These are phyloP conservation scores for Rhizomucor miehei DNA, from an alignment of 371 early-diverging fungal genomes.

Conservation along the genomic window DNA sequence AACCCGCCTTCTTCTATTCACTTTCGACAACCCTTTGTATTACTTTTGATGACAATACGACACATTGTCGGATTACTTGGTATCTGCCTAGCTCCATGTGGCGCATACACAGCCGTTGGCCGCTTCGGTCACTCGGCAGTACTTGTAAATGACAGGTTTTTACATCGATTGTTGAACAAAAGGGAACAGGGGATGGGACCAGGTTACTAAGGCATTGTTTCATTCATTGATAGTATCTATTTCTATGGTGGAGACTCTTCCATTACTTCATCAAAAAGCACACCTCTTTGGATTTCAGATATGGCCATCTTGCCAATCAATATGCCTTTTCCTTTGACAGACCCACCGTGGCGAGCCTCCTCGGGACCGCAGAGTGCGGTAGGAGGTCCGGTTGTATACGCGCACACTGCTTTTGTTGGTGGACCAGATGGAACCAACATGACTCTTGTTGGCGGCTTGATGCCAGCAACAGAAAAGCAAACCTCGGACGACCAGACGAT, in stretches of 20 bases:
- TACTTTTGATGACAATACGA: too few relatives aligned
- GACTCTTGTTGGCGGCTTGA: conserved; percentile 39
- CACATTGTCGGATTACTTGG: too few relatives aligned
- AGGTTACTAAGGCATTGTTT: too few relatives aligned
- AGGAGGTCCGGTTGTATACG: conserved; percentile 38
- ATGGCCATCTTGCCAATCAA: conserved; percentile 34
- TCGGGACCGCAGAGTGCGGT: conserved; percentile 36
- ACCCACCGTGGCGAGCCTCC: conserved; percentile 37
- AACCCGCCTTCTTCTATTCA: too few relatives aligned
- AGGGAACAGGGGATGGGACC: not conserved
- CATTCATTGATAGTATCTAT: conserved; percentile 20
- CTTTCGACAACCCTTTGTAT: too few relatives aligned
- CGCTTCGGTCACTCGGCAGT: conserved; percentile 29
- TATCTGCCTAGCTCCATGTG: too few relatives aligned
- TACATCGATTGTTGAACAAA: not conserved
- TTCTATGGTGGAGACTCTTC: conserved; percentile 45
- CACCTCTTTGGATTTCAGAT: conserved; percentile 36
- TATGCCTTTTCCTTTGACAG: conserved; percentile 22
- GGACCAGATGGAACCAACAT: conserved; percentile 25
- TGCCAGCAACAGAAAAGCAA: conserved; percentile 15
- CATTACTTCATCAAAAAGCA: conserved; percentile 19
- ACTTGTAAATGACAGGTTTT: conserved; percentile 22
- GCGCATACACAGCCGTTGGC: conserved; percentile 17
- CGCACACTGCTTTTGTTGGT: conserved; percentile 36
- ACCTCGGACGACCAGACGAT: conserved; percentile 19